Base-by-base conservation (phyloP, 1,139 yeast species). In the Insectozyma bohioensis region DNA sequence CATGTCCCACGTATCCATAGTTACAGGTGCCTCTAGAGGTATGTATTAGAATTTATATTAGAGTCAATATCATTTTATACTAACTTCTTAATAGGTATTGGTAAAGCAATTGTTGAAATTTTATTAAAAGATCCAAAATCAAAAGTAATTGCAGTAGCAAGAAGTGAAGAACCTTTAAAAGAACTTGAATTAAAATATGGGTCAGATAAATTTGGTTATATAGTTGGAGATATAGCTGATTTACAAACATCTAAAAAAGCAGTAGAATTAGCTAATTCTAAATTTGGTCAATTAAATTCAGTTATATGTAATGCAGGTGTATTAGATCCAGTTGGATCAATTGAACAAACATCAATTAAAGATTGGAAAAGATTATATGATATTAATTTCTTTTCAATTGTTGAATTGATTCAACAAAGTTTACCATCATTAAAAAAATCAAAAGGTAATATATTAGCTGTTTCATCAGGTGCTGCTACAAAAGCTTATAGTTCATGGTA, bases 231-330 rank as follows among this genome's bases (percentile, higher is more conserved):
- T 52, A 67, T 88, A 5, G 51, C 83, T 1, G 71, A 77, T 13
- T 30, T 45, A 3, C 39, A 51, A 5, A 63, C 69, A 1, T 49
- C 67, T 6, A 41, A 48, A 15, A 40, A 51, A 14, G 73, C 84
- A 1, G 67, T 84, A 11, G 56, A 61, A 1, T 35, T 58, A 14
- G 80, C 90, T 0, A 46, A 74, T 8, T 42, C 51, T 4, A 65
- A 65, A 38, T 81, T 73, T 50, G 92, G 88, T 3, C 62, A 66
- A 20, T 61, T 92, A 28, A 79, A 85, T 48, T 78, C 92, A 0
- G 56, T 87, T 5, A 72, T 92, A 28, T 80, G 88, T 38, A 90
- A 92, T 59, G 97, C 97, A 2, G 97, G 97, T 3, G 78, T 82
- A 0, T 61, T 92, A 40, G 90, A 80, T 16, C 96, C 97, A 0